Evolutionary conservation across 805 yeast genomes (phyloP), one percentile per base, ranked within the genome.

Genomic region (Starmerella vaccinii): DNA sequence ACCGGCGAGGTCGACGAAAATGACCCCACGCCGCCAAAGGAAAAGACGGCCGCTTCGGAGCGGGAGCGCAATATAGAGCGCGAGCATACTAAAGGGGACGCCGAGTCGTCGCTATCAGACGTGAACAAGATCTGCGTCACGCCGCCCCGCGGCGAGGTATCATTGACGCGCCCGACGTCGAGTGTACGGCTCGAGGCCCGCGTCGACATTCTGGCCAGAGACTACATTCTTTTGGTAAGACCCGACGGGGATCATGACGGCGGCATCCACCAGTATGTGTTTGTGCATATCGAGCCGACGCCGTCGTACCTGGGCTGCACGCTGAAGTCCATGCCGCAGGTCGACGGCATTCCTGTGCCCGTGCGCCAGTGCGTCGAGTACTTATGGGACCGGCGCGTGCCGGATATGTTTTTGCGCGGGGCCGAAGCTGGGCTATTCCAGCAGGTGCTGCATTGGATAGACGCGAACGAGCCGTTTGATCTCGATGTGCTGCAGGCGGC

Each of bases 361-460:
- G 61, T 69, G 3, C 60, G 60, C 56, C 55, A 52, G 27, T 66
- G 70, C 32, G 61, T 66, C 23, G 70, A 68, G 40, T 69, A 63
- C 46, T 53, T 69, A 18, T 58, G 68, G 60, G 40, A 24, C 8
- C 55, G 63, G 9, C 42, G 54, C 1, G 43, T 52, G 5, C 52
- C 53, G 4, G 57, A 57, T 49, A 59, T 56, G 61, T 62, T 66
- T 47, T 7, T 47, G 38, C 48, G 50, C n/a, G 27, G 50, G 16
- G 64, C 63, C 7, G 61, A 59, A 32, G 45, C 59, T 13, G 16
- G 47, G 10, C 16, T 54, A 43, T 38, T 55, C 42, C 56, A 56
- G 41, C 61, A 64, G 38, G 57, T 66, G 19, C 63, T 67, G 30
- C 57, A 59, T 12, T 64, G 70, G 69, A 55, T 69, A 29, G 73